Percentiles rank a stretch among this genome's conserved stretches.
Evolutionary conservation across 257 asterid species (phyloP).

Genomic region (Solanum pinnatisectum): DNA sequence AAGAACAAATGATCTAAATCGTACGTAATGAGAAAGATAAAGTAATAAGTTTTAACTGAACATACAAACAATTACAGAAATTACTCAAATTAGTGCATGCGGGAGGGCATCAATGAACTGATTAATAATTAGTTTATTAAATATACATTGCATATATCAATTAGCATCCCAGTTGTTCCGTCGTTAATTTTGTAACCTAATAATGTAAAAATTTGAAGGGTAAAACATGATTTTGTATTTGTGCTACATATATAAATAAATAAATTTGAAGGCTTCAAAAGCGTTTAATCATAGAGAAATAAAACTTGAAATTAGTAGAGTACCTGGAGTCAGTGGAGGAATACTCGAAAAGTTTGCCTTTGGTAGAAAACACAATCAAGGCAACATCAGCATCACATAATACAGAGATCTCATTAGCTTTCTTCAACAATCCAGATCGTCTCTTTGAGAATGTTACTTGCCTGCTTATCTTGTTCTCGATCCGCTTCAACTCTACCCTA

Average conservation of each 20-base stretch:
- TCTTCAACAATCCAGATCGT: slow-evolving; percentile 54
- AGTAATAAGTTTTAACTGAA: not conserved
- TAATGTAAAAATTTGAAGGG: not conserved
- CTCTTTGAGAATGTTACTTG: slow-evolving; percentile 79
- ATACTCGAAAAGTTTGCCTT: slow-evolving; percentile 59
- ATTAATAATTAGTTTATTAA: not conserved
- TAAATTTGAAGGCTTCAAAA: no score
- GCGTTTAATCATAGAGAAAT: not conserved
- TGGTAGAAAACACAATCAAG: slow-evolving; percentile 55
- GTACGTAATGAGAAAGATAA: not conserved
- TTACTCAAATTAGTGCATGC: not conserved
- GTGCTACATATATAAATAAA: no score
- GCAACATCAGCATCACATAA: slow-evolving; percentile 75
- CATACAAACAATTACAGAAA: not conserved
- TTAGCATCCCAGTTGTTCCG: not conserved
- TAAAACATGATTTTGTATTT: not conserved
- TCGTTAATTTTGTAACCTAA: not conserved
- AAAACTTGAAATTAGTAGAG: not conserved
- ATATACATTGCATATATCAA: not conserved
- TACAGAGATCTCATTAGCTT: slow-evolving; percentile 80
- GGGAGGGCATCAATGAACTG: not conserved
- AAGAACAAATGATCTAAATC: not conserved
- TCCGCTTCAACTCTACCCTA: slow-evolving; percentile 58
- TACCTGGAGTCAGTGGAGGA: slow-evolving; percentile 60
- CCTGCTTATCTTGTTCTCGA: slow-evolving; percentile 73